These are phyloP conservation scores for Lichenothelia convexa DNA, from an alignment of 495 filamentous ascomycete species.

Conservation along the genomic window DNA sequence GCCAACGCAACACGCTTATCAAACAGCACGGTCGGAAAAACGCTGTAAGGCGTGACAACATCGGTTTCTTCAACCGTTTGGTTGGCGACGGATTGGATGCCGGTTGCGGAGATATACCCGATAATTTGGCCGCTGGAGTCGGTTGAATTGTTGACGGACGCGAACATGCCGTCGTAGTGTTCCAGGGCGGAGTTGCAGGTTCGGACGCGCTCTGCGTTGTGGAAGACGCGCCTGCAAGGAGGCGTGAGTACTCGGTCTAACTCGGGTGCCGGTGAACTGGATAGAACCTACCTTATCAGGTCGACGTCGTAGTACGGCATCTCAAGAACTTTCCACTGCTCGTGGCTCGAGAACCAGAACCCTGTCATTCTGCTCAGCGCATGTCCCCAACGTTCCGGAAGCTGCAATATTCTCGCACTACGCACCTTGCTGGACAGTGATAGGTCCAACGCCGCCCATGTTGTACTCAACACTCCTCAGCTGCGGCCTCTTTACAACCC, in stretches of 20 bases:
- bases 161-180: conserved; percentile 20
- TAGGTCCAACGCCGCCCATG: conserved; percentile 16
- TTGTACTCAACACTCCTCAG: conserved; percentile 18
- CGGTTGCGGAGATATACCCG: conserved; percentile 21
- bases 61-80: conserved; percentile 19
- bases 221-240: neutral
- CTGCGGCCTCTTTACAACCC: conserved; percentile 18
- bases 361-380: neutral
- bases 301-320: conserved; percentile 22
- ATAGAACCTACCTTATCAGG: conserved; percentile 16
- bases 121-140: conserved; percentile 10
- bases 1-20: conserved; percentile 19
- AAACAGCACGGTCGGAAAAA: conserved; percentile 17
- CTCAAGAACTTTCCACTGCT: conserved; percentile 23
- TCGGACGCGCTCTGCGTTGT: conserved; percentile 20
- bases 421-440: conserved; percentile 20
- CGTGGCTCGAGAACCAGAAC: conserved; percentile 22
- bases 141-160: conserved; percentile 21
- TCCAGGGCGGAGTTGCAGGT: conserved; percentile 21
- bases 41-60: conserved; percentile 20
- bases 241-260: no score
- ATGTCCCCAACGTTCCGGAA: neutral
- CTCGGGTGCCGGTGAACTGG: no score
- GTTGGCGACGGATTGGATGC: conserved; percentile 18
- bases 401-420: neutral